A percentile compares a stretch with the other conserved stretches of the same genome.
Evolutionary conservation across 441 rosid genomes (phyloP).

Genomic region (Rhodomyrtus psidioides): DNA sequence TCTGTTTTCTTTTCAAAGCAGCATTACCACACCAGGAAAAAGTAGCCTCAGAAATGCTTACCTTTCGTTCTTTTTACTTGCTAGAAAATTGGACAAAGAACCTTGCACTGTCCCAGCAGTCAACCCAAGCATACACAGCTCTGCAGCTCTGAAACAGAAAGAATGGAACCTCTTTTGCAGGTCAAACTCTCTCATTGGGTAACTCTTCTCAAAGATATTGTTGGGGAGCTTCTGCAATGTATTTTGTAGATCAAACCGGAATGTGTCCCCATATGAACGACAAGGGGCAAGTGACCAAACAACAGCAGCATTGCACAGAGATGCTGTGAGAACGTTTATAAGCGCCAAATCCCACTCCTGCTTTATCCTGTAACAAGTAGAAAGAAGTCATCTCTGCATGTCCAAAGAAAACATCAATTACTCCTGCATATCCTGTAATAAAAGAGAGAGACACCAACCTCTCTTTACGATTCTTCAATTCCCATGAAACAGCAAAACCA

Average conservation of each 20-base stretch:
- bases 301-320: conserved; percentile 80
- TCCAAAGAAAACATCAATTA: conserved; percentile 1
- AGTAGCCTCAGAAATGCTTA: conserved; percentile 10
- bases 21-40: background rate
- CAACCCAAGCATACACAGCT: conserved; percentile 71
- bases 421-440: background rate
- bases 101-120: conserved; percentile 84
- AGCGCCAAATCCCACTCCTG: conserved; percentile 98
- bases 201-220: conserved; percentile 84
- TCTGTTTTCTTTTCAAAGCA: background rate
- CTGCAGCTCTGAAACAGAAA: conserved; percentile 78
- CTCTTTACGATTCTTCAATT: conserved; percentile 76
- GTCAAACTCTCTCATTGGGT: conserved; percentile 86
- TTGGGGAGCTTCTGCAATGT: conserved; percentile 94
- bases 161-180: conserved; percentile 85
- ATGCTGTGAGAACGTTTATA: conserved; percentile 70
- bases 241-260: conserved; percentile 86
- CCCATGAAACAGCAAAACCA: conserved; percentile 92
- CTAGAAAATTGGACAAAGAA: conserved; percentile 60
- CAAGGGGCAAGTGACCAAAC: conserved; percentile 97
- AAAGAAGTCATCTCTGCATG: conserved; percentile 8
- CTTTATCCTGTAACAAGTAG: conserved; percentile 49
- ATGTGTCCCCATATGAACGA: conserved; percentile 91
- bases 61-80: conserved; percentile 72
- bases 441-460: conserved; percentile 38